Percentiles rank a stretch among this genome's conserved stretches.
Conservation (phyloP, 208 protist species). For the Tritrichomonas musculus region DNA sequence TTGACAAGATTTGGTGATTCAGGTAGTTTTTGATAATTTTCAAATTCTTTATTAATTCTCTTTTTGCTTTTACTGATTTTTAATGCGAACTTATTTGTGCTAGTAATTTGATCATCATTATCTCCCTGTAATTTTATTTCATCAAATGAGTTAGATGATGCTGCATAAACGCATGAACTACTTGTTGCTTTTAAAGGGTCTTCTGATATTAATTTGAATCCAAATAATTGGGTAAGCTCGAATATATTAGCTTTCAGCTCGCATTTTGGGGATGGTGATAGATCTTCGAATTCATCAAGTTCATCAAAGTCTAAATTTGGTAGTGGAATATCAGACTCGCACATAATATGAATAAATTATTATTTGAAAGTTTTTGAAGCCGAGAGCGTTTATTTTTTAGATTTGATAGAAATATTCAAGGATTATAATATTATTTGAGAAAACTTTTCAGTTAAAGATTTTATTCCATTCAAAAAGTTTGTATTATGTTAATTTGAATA, state of each 20-base stretch:
- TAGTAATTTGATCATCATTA: no score
- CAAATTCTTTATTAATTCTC: neutral
- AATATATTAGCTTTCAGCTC: neutral
- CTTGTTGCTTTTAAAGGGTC: neutral
- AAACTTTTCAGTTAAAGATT: no score
- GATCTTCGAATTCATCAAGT: neutral
- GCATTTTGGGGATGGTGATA: neutral
- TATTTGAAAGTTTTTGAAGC: no score
- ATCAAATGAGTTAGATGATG: neutral
- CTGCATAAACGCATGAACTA: neutral
- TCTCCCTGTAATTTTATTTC: no score
- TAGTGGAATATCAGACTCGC: no score
- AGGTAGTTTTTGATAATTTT: neutral
- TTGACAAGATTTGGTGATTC: conserved; percentile 1
- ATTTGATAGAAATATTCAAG: no score
- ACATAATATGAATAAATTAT: no score
- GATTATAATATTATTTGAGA: no score
- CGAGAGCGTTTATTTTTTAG: no score
- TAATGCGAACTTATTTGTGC: neutral
- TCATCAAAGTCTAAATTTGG: conserved; percentile 19
- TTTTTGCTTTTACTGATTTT: neutral
- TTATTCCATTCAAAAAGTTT: no score
- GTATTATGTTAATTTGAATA: no score
- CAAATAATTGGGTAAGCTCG: neutral
- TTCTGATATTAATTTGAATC: neutral